Base-by-base conservation (phyloP, 2,329 filamentous ascomycete species). In the Colletotrichum sp. region DNA sequence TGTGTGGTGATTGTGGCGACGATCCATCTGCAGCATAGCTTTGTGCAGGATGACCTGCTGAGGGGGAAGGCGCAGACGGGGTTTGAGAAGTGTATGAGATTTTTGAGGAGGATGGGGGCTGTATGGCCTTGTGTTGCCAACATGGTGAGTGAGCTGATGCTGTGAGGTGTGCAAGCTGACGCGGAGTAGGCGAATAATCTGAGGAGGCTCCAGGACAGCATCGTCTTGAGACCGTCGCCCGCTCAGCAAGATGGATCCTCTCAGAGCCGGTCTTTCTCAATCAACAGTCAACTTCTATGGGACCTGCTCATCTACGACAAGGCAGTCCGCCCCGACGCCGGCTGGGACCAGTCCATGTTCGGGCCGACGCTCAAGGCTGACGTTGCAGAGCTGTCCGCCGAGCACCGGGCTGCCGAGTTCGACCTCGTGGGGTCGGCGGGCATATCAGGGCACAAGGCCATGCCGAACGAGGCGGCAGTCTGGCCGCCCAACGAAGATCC, bases 11-110 rank as follows among this genome's bases (percentile, higher is more conserved):
- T 90, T 4, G 86, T 89, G 5, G 88, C 88, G 1, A 90, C 88
- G 3, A 90, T 90, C 43, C 88, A 89, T 76, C 78, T 90, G 4
- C 89, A 90, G 76, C 85, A 90, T 38, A 89, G 88, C 75, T 90
- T 89, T 69, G 86, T 87, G 3, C 61, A 79, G 21, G 80, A 82
- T 38, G 30, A 38, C 4, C 8, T 66, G 3, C 74, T 82, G 2
- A 62, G 78, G 1, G 74, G 78, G 4, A 81, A 79, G 34, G 79
- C 81, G 2, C 76, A 81, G 12, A 28, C 76, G 2, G 81, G 80
- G 1, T 81, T 80, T 34, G 80, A 82, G 2, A 82, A 79, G 21
- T 82, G 81, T 36, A 74, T 82, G 36, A 61, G 65, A 4, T 82
- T 81, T 62, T 32, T 82, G 56, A 71, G 70, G 0, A 73, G 71